A percentile compares a stretch with the other conserved stretches of the same genome.
phyloP scores from a whole-genome alignment of 495 filamentous ascomycete species.

The Hypoxylon lenormandii region DNA sequence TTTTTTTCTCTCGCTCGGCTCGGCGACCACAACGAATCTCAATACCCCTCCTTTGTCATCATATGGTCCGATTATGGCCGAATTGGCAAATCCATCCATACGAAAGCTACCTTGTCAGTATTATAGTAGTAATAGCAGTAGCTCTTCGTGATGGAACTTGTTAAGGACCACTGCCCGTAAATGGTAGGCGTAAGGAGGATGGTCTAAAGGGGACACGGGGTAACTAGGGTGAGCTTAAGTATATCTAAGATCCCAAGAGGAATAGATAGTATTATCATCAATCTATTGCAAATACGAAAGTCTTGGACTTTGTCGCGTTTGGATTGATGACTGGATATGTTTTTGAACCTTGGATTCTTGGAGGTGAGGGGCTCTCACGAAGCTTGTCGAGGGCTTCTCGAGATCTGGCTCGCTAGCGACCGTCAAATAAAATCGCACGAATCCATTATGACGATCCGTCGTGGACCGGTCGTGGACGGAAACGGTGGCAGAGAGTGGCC shows the following conservation, averaged over 20 bases:
- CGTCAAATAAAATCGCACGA: slow-evolving; percentile 50
- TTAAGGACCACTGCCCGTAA: neutral
- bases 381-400: slow-evolving; percentile 34
- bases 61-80: slow-evolving; percentile 47
- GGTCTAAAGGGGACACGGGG: slow-evolving; percentile 9
- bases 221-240: slow-evolving; percentile 12
- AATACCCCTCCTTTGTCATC: slow-evolving; percentile 48
- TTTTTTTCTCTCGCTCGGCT: slow-evolving; percentile 34
- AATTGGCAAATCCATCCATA: slow-evolving; percentile 38
- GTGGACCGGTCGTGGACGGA: slow-evolving; percentile 47
- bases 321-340: slow-evolving; percentile 45
- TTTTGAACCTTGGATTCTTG: slow-evolving; percentile 34
- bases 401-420: slow-evolving; percentile 46
- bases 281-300: slow-evolving; percentile 42
- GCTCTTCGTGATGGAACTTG: slow-evolving; percentile 13
- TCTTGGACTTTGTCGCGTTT: slow-evolving; percentile 7
- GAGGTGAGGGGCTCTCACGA: slow-evolving; percentile 46
- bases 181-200: slow-evolving; percentile 1
- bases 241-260: slow-evolving; percentile 14
- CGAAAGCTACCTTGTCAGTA: slow-evolving; percentile 37
- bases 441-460: slow-evolving; percentile 48
- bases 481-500: slow-evolving; percentile 51
- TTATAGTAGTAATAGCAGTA: too few species aligned
- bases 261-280: slow-evolving; percentile 14
- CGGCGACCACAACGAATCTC: slow-evolving; percentile 44